These are phyloP conservation scores for Cryptomeria japonica DNA, from an alignment of 75 land plant species.

Conservation along the genomic window DNA sequence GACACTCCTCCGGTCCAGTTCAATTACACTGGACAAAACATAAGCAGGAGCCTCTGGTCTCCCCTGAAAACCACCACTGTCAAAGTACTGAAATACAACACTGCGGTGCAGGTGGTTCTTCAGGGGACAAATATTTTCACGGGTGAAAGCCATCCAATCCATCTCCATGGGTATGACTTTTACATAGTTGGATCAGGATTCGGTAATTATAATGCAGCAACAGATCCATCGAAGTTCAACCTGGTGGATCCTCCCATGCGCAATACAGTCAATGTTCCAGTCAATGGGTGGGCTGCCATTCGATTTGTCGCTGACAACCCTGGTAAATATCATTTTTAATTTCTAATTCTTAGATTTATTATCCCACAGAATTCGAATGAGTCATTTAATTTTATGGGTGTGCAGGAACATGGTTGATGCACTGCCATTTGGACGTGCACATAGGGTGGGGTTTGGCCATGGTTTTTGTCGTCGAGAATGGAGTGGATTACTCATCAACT, in stretches of 20 bases:
- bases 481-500: too few species aligned
- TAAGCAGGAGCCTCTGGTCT: constrained; percentile 17
- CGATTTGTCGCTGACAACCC: constrained; percentile 34
- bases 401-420: too few species aligned
- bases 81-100: constrained; percentile 17
- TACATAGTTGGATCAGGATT: constrained; percentile 36
- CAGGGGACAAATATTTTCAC: constrained; percentile 28
- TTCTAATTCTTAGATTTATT: too few species aligned
- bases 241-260: constrained; percentile 41
- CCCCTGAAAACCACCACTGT: constrained; percentile 13
- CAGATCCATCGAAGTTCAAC: constrained; percentile 22
- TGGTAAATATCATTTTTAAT: too few species aligned
- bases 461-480: too few species aligned
- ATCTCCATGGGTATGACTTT: constrained; percentile 44
- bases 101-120: constrained; percentile 27
- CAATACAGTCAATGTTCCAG: constrained; percentile 38
- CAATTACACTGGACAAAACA: constrained; percentile 55
- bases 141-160: constrained; percentile 41
- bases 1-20: constrained; percentile 21
- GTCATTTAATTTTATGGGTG: too few species aligned
- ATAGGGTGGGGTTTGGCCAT: too few species aligned
- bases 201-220: constrained; percentile 31
- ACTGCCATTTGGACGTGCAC: too few species aligned
- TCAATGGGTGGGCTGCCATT: constrained; percentile 42
- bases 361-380: too few species aligned